Percentiles rank a stretch among this genome's conserved stretches.
Conservation (phyloP, 2,329 filamentous ascomycete genomes). For the Diaporthe australafricana region DNA sequence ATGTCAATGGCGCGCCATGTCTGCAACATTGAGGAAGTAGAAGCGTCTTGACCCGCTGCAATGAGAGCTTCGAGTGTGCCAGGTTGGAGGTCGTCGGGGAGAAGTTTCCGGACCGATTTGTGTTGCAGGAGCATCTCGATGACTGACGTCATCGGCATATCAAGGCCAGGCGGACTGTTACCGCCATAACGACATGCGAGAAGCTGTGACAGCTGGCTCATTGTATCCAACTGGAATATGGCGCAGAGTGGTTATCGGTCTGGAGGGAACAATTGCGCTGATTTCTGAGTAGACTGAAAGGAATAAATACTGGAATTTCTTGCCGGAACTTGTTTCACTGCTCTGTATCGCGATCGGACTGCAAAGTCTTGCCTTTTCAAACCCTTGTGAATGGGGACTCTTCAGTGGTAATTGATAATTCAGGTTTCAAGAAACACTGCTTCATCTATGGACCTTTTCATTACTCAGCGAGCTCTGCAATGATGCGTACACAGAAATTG, state of each 20-base stretch:
- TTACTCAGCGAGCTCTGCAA: neutral
- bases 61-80: constrained; percentile 45
- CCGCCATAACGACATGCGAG: neutral
- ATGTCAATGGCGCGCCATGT: constrained; percentile 49
- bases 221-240: neutral
- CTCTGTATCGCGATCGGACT: too few relatives aligned
- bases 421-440: neutral
- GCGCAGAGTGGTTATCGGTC: neutral
- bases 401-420: neutral
- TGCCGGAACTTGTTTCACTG: neutral
- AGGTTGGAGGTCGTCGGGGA: constrained; percentile 39
- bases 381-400: neutral
- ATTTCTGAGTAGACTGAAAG: neutral
- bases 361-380: neutral
- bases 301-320: neutral
- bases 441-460: neutral
- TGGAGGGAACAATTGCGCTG: neutral
- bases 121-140: constrained; percentile 44
- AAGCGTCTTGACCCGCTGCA: constrained; percentile 49
- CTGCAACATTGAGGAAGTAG: constrained; percentile 50
- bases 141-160: neutral
- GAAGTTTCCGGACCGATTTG: constrained; percentile 46
- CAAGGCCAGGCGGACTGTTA: neutral
- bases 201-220: neutral
- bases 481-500: neutral